Base-by-base conservation (phyloP, 371 early-diverging fungal species). In the Apophysomyces trapeziformis region DNA sequence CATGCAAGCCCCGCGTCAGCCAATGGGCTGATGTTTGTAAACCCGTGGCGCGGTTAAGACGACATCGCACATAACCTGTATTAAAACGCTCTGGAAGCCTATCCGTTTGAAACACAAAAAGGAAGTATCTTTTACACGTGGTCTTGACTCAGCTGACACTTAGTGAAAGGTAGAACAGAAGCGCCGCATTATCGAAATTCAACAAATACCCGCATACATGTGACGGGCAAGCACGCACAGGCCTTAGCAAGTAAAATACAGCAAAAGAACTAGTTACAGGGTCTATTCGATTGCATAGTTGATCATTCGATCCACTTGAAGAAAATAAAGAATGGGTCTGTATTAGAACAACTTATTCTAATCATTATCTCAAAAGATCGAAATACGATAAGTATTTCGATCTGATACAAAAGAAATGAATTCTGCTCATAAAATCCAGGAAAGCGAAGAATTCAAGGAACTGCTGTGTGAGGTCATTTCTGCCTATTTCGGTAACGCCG, bases 391-490 rank as follows among this genome's bases (percentile, higher is more conserved):
- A 1, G 41, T 41, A 8, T 11, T 41, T 41, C 41, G 13, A 11
- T 13, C 41, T 41, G 8, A 13, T 13, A 41, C 13, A 8, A 41
- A 41, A 41, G 41, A 11, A 13, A 41, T 41, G 21, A 21, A 50
- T 50, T 50, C 54, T 21, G 54, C 21, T 11, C 54, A 50, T 50
- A 50, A 50, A 43, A 50, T 18, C 21, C 54, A 50, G 54, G 54
- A 50, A 50, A 50, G 54, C 54, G 21, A 50, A 50, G 54, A 50
- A 50, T 50, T 50, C 54, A 50, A 50, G 54, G 54, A 50, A 50
- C 54, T 50, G 54, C 21, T 50, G 54, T 50, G 54, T 50, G 54
- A 50, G 54, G 54, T 50, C 54, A 50, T 50, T 50, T 50, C 54
- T 21, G 21, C 54, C 54, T 21, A 50, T 21, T 50, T 50, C 21